A percentile compares a stretch with the other conserved stretches of the same genome.
Evolutionary conservation across 2,329 filamentous ascomycete species (phyloP).

Genomic region (Dryadomyces sulphureus): DNA sequence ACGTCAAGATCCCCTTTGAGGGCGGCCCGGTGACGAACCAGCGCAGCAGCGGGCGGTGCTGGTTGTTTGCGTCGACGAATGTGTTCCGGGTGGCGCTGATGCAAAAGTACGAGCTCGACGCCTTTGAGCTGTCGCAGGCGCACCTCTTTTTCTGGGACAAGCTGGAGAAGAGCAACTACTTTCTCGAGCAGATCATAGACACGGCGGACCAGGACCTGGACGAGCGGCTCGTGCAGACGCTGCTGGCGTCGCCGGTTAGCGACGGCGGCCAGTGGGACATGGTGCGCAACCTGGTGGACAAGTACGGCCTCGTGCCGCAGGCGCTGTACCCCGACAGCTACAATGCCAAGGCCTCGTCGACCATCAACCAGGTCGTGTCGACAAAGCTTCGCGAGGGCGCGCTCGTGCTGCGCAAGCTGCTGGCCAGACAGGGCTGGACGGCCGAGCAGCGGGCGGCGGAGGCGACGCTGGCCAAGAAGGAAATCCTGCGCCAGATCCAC

Average conservation of each 20-base stretch:
- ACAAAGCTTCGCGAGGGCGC: slow-evolving; percentile 81
- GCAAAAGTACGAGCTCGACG: slow-evolving; percentile 62
- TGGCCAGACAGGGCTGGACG: slow-evolving; percentile 17
- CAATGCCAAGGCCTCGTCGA: slow-evolving; percentile 56
- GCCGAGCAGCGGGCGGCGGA: slow-evolving; percentile 17
- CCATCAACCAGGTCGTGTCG: slow-evolving; percentile 61
- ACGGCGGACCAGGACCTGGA: slow-evolving; percentile 59
- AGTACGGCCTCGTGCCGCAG: slow-evolving; percentile 82
- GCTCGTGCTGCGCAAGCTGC: slow-evolving; percentile 51
- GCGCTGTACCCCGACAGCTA: slow-evolving; percentile 67
- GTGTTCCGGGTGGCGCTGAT: slow-evolving; percentile 81
- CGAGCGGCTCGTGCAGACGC: slow-evolving; percentile 53
- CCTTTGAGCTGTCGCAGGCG: slow-evolving; percentile 74
- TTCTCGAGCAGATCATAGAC: slow-evolving; percentile 69
- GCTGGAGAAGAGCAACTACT: slow-evolving; percentile 81
- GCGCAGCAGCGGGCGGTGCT: slow-evolving; percentile 67
- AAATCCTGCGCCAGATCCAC: slow-evolving; percentile 69
- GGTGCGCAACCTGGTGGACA: slow-evolving; percentile 71
- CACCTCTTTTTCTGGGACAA: slow-evolving; percentile 94
- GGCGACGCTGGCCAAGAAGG: slow-evolving; percentile 41
- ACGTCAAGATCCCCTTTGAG: slow-evolving; percentile 67
- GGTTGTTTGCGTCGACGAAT: slow-evolving; percentile 87
- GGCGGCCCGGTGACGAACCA: slow-evolving; percentile 78
- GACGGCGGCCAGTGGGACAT: slow-evolving; percentile 91
- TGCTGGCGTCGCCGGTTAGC: slow-evolving; percentile 53